Conservation (phyloP, 202 grass and related monocot genomes). For the Carex sylvatica region DNA sequence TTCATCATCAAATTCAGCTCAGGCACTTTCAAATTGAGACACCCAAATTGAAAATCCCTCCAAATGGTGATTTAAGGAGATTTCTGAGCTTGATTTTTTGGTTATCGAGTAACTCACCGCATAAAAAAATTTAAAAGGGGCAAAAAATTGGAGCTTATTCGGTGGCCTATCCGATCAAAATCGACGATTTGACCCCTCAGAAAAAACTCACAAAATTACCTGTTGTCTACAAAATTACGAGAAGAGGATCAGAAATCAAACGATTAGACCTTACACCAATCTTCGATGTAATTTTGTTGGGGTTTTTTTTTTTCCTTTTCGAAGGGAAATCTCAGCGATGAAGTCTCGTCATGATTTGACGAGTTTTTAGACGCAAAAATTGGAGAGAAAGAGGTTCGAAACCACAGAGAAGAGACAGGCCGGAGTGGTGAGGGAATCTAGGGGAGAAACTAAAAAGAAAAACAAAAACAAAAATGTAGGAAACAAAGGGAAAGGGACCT, state of each 20-base stretch:
- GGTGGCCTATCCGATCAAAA: not conserved
- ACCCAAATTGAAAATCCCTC: constrained; percentile 11
- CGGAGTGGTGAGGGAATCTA: constrained; percentile 20
- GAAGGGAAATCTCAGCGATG: not conserved
- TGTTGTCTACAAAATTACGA: not conserved
- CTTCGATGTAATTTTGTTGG: not conserved
- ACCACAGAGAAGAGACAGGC: constrained; percentile 24
- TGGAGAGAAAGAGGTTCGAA: not conserved
- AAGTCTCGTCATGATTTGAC: not conserved
- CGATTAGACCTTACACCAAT: not conserved
- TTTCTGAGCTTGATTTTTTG: not conserved
- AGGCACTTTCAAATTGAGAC: not conserved
- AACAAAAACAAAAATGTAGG: not conserved
- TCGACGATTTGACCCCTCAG: not conserved
- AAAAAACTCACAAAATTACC: constrained; percentile 20
- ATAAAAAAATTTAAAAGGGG: not conserved
- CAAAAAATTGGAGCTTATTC: constrained; percentile 2
- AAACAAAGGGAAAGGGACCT: constrained; percentile 4
- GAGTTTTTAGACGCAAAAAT: constrained; percentile 16
- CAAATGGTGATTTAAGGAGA: not conserved
- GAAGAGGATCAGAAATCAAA: constrained; percentile 4
- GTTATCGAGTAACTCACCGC: not conserved
- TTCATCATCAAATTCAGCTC: constrained; percentile 16
- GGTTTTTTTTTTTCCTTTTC: not conserved
- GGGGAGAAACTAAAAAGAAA: constrained; percentile 16